phyloP scores from a whole-genome alignment of 2,329 filamentous ascomycete species.

The Stachybotrys chartarum region DNA sequence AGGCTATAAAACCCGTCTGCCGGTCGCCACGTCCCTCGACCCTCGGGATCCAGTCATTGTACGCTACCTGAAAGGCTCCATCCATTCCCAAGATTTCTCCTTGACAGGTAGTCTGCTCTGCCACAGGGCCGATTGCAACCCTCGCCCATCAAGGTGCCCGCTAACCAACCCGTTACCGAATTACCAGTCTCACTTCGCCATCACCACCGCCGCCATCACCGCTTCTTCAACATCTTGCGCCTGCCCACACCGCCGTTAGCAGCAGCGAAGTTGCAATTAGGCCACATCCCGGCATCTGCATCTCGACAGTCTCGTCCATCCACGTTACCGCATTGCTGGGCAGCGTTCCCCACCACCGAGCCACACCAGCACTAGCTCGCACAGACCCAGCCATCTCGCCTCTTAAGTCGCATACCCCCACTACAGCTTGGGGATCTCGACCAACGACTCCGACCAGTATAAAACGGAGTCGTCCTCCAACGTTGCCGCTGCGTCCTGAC shows the following conservation, averaged over 20 bases:
- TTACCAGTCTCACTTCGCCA: neutral
- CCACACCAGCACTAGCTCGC: slow-evolving; percentile 6
- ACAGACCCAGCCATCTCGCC: slow-evolving; percentile 10
- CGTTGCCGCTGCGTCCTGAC: neutral
- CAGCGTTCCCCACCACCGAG: neutral
- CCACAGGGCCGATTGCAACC: too few species aligned
- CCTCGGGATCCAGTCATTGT: neutral
- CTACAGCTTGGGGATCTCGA: neutral
- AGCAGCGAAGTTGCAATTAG: neutral
- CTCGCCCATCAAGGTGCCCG: neutral
- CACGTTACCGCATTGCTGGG: neutral
- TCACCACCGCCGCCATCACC: neutral
- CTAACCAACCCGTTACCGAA: neutral
- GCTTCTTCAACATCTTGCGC: neutral
- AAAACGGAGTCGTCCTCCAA: neutral
- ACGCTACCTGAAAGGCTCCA: neutral
- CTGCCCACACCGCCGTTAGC: neutral
- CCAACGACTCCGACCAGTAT: neutral
- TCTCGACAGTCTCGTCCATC: neutral
- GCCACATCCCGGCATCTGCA: neutral
- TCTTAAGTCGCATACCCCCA: slow-evolving; percentile 15
- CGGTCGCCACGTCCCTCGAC: neutral
- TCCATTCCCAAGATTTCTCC: neutral
- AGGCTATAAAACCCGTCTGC: neutral
- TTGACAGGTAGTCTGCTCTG: neutral